phyloP scores from a whole-genome alignment of 2,329 filamentous ascomycete species.

The Macrophomina tecta region DNA sequence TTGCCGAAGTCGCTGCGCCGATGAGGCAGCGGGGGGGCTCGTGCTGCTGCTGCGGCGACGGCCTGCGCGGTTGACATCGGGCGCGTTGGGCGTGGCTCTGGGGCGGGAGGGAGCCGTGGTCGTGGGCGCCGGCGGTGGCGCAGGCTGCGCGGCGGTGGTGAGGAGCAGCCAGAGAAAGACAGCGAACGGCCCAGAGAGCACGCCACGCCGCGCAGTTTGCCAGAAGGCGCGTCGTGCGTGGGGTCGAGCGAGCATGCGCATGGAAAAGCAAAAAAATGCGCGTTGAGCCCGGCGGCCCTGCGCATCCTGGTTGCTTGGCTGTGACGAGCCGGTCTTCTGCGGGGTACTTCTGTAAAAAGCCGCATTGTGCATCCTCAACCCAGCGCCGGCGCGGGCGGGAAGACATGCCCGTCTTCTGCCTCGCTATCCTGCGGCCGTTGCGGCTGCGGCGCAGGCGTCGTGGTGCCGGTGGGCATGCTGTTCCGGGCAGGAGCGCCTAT shows the following conservation, averaged over 20 bases:
- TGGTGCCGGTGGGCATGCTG: conserved; percentile 2
- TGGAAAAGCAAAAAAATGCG: conserved; percentile 19
- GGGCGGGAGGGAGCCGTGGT: background rate
- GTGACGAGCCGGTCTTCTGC: conserved; percentile 22
- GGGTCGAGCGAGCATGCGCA: background rate
- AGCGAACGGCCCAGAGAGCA: too few species aligned
- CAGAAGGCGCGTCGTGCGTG: background rate
- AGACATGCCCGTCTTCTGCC: conserved; percentile 11
- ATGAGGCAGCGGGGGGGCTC: conserved; percentile 20
- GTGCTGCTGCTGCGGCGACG: conserved; percentile 20
- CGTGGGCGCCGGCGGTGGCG: background rate
- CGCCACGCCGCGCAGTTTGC: background rate
- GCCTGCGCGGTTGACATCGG: conserved; percentile 11
- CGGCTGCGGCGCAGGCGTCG: conserved; percentile 2
- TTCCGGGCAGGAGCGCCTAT: conserved; percentile 19
- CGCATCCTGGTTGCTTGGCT: conserved; percentile 21
- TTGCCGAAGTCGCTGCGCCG: conserved; percentile 25
- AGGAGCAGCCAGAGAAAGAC: too few species aligned
- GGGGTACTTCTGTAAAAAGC: conserved; percentile 25
- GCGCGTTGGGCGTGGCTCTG: background rate
- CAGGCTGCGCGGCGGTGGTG: background rate
- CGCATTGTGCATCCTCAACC: conserved; percentile 11
- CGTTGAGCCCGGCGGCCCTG: conserved; percentile 10
- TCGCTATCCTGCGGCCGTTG: conserved; percentile 9
- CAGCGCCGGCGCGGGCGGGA: conserved; percentile 5